A percentile compares a stretch with the other conserved stretches of the same genome.
phyloP scores from a whole-genome alignment of 768 basidiomycete species.

The Hericium erinaceus region DNA sequence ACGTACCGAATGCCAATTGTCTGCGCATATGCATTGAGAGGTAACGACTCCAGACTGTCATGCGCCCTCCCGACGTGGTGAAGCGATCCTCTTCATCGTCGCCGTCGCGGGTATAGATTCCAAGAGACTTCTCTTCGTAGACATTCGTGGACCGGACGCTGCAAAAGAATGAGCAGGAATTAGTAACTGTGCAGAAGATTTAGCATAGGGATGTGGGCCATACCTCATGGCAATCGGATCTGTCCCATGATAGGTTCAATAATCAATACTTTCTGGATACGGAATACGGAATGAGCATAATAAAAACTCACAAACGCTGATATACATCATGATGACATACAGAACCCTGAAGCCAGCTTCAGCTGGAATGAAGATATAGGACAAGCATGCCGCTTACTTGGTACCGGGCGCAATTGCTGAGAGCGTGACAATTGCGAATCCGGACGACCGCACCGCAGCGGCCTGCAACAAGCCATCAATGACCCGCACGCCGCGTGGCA shows the following conservation, averaged over 20 bases:
- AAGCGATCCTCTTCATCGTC: conserved; percentile 30
- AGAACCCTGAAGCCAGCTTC: conserved; percentile 46
- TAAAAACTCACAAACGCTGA: conserved; percentile 59
- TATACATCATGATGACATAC: conserved; percentile 92
- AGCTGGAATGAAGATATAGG: not conserved
- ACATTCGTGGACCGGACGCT: conserved; percentile 90
- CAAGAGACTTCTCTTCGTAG: conserved; percentile 60
- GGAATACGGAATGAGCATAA: conserved; percentile 3
- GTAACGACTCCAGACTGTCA: conserved; percentile 67
- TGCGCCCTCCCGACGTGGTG: conserved; percentile 35
- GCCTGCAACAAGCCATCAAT: conserved; percentile 73
- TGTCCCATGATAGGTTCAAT: conserved; percentile 16
- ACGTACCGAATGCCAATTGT: conserved; percentile 85
- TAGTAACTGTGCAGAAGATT: not conserved
- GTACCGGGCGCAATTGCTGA: conserved; percentile 79
- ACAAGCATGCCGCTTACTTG: conserved; percentile 43
- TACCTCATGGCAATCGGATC: conserved; percentile 80
- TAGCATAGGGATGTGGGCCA: conserved; percentile 3
- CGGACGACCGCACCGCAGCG: conserved; percentile 75
- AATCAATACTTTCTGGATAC: conserved; percentile 1
- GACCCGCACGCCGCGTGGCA: conserved; percentile 66
- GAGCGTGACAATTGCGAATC: conserved; percentile 72
- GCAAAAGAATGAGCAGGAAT: not conserved
- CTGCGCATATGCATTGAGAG: conserved; percentile 73
- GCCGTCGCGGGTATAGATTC: not conserved